Conservation (phyloP, 176 grass and related monocot species). For the Musa beccarii region DNA sequence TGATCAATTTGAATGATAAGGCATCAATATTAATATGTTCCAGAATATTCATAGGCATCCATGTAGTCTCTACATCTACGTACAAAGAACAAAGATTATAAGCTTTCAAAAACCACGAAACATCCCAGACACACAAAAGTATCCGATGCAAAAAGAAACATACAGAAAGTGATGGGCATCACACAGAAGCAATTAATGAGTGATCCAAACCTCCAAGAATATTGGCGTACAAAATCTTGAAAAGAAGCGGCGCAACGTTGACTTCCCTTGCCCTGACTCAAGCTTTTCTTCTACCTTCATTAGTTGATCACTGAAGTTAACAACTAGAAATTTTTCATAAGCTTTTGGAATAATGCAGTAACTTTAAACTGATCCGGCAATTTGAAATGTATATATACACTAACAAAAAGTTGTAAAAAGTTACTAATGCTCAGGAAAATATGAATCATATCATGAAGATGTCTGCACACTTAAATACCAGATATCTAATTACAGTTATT, state of each 20-base stretch:
- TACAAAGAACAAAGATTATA: not conserved
- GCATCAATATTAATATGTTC: not conserved
- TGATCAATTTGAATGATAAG: not conserved
- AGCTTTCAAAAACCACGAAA: not conserved
- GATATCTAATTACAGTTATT: no score
- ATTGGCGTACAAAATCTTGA: conserved; percentile 95
- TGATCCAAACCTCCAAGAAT: conserved; percentile 63
- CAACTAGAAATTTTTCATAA: not conserved
- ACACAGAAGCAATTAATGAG: not conserved
- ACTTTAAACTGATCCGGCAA: not conserved
- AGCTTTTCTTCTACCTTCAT: conserved; percentile 90
- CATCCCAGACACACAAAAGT: no score
- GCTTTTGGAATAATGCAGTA: not conserved
- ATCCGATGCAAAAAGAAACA: not conserved
- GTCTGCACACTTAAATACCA: not conserved
- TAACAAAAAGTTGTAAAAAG: not conserved
- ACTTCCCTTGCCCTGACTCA: conserved; percentile 85
- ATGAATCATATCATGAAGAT: not conserved
- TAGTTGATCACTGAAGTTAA: not conserved
- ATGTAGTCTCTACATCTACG: not conserved
- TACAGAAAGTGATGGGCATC: not conserved
- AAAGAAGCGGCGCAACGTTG: conserved; percentile 65
- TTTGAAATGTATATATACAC: not conserved
- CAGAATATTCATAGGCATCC: not conserved
- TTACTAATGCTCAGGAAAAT: not conserved